These are phyloP conservation scores for Hysterium pulicare DNA, from an alignment of 2,329 filamentous ascomycete species.

Conservation along the genomic window DNA sequence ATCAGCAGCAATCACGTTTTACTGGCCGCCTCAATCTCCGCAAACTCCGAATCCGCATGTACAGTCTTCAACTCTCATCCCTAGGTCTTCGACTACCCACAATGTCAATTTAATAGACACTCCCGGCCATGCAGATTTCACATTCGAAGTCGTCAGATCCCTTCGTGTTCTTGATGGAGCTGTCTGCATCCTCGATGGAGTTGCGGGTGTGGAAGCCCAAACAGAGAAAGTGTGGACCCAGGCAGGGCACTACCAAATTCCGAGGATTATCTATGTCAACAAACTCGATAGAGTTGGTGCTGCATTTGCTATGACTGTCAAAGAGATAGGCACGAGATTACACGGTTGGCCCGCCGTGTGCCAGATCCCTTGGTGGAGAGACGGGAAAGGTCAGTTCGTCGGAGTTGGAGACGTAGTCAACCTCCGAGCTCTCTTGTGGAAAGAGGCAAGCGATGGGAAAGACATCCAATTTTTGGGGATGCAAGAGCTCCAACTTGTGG, in stretches of 20 bases:
- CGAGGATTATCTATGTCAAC: slow-evolving; percentile 77
- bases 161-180: slow-evolving; percentile 84
- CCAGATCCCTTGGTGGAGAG: slow-evolving; percentile 91
- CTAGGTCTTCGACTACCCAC: slow-evolving; percentile 56
- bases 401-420: slow-evolving; percentile 83
- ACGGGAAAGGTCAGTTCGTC: slow-evolving; percentile 67
- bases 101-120: slow-evolving; percentile 69
- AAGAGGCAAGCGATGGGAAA: slow-evolving; percentile 63
- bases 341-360: slow-evolving; percentile 86
- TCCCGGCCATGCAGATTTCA: slow-evolving; percentile 94
- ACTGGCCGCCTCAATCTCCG: slow-evolving; percentile 67
- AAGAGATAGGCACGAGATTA: slow-evolving; percentile 77
- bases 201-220: slow-evolving; percentile 92
- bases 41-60: background rate
- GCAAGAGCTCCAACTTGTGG: slow-evolving; percentile 49
- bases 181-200: slow-evolving; percentile 88
- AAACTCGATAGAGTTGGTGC: slow-evolving; percentile 83
- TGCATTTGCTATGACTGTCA: slow-evolving; percentile 77
- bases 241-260: slow-evolving; percentile 80
- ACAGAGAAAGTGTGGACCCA: slow-evolving; percentile 96
- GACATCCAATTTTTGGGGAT: slow-evolving; percentile 55
- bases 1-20: slow-evolving; percentile 91
- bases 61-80: slow-evolving; percentile 16
- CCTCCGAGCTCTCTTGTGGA: slow-evolving; percentile 72
- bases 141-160: slow-evolving; percentile 91